Percentiles rank a stretch among this genome's conserved stretches.
These are phyloP conservation scores for maize (Zea mays) DNA, from an alignment of 176 grass and related monocot genomes.

Conservation along the genomic window Zm-B73-REFERENCE-NAM-5.0 NC_050097.1:12276501-12277000, in stretches of 20 bases:
- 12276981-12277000: conserved; percentile 42
- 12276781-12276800: conserved; percentile 27
- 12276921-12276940: conserved; percentile 41
- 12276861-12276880: conserved; percentile 26
- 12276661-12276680: conserved; percentile 44
- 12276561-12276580: conserved; percentile 44
- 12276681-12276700: conserved; percentile 51
- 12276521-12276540: conserved; percentile 42
- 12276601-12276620: conserved; percentile 11
- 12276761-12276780: conserved; percentile 32
- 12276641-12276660: conserved; percentile 42
- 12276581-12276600: conserved; percentile 37
- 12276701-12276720: conserved; percentile 53
- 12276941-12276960: conserved; percentile 24
- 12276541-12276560: conserved; percentile 61
- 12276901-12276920: conserved; percentile 42
- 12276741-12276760: conserved; percentile 44
- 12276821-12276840: conserved; percentile 32
- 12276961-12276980: conserved; percentile 47
- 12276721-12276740: conserved; percentile 55
- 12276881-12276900: conserved; percentile 57
- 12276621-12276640: conserved; percentile 32
- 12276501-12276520: background rate
- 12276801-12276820: conserved; percentile 52
- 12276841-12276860: background rate